Base-by-base conservation (phyloP, 2,329 filamentous ascomycete genomes). In the Xylogone sp. region DNA sequence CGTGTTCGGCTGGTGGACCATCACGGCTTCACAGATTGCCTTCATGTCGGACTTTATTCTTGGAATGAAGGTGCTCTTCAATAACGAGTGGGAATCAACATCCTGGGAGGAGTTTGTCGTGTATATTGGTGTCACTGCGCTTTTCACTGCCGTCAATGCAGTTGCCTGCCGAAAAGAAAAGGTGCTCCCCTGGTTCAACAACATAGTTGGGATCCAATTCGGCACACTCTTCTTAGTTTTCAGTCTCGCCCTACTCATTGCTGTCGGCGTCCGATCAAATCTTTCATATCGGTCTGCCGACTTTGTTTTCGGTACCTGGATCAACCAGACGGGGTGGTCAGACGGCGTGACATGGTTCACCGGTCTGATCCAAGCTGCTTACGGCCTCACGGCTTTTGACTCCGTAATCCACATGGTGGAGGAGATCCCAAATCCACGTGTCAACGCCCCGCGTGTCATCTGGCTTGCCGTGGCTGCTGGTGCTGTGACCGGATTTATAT, bases 21-120 rank as follows among this genome's bases (percentile, higher is more conserved):
- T 82, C 52, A 76, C 75, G 0, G 79, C 79, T 0, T 81, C 76
- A 1, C 75, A 79, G 53, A 71, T 76, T 21, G 78, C 77, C 12
- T 82, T 83, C 59, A 81, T 82, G 77, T 75, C 76, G 2, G 71
- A 80, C 56, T 80, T 83, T 46, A 67, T 81, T 50, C 67, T 83
- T 5, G 73, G 75, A n/a, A 77, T 82, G 70, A 79, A 79, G 65
- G 65, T 75, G 24, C 70, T 82, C 65, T 81, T 79, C 57, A 67
- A 75, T 20, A 69, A 69, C 0, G 66, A 73, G 12, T 81, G 75
- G 77, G 54, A 65, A 3, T 66, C 64, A 4, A 63, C 66, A 16
- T 77, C 77, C 9, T 82, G 78, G 77, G 69, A 79, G 7, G 66
- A 77, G 51, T 81, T 83, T 55, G 64, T 83, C 21, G 70, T 82